Evolutionary conservation across 2,329 filamentous ascomycete genomes (phyloP).

Genomic region (Claviceps monticola): DNA sequence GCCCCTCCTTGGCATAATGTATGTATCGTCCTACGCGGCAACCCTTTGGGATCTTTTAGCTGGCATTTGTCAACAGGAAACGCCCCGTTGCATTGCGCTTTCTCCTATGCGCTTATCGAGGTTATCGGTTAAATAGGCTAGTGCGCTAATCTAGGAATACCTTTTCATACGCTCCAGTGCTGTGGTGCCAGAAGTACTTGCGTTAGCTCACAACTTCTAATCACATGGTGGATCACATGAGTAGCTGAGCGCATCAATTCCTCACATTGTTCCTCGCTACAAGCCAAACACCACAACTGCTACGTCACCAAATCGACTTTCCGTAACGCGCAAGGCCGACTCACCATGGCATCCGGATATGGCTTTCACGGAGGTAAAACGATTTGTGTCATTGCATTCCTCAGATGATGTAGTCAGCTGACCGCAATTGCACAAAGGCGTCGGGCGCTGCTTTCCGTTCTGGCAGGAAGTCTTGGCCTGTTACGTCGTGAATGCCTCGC

Average conservation of each 20-base stretch:
- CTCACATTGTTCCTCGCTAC: neutral
- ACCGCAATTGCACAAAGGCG: constrained; percentile 28
- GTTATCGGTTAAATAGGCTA: neutral
- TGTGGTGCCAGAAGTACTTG: neutral
- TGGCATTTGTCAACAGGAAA: neutral
- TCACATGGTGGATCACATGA: neutral
- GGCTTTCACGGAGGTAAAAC: constrained; percentile 63
- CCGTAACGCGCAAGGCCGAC: constrained; percentile 8
- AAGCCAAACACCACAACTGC: neutral
- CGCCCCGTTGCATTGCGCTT: neutral
- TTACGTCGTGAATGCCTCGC: constrained; percentile 85
- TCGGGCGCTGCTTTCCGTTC: constrained; percentile 88
- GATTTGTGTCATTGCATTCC: neutral
- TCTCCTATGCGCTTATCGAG: neutral
- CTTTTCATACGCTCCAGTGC: neutral
- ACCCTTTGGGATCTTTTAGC: neutral
- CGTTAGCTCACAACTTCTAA: neutral
- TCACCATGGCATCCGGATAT: constrained; percentile 65
- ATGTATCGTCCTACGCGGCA: neutral
- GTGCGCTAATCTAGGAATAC: neutral
- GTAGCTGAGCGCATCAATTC: neutral
- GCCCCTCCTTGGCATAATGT: neutral
- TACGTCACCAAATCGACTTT: neutral
- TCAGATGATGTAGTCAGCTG: constrained; percentile 6
- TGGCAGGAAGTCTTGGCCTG: constrained; percentile 98